phyloP scores from a whole-genome alignment of 2,329 filamentous ascomycete genomes.

The Harringtonia aguacate region DNA sequence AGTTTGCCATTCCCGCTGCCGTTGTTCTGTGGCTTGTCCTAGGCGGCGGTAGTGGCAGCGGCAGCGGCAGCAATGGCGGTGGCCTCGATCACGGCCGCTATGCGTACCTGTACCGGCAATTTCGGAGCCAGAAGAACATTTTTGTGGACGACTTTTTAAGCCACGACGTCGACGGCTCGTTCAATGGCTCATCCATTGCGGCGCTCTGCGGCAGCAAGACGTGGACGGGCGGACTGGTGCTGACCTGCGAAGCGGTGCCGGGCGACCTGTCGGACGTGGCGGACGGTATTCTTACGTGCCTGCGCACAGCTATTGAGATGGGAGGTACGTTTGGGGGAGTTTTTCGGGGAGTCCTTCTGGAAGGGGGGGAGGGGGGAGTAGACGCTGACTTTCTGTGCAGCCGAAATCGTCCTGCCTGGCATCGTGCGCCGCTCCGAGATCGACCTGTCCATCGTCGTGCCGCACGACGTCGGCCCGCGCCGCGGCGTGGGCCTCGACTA shows the following conservation, averaged over 20 bases:
- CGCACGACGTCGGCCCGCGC: constrained; percentile 16
- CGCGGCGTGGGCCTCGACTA: constrained; percentile 20
- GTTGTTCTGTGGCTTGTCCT: constrained; percentile 16
- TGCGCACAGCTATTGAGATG: constrained; percentile 34
- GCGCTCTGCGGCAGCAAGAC: constrained; percentile 23
- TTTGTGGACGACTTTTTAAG: constrained; percentile 23
- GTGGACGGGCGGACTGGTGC: constrained; percentile 29
- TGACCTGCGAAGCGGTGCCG: constrained; percentile 29
- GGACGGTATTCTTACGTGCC: constrained; percentile 32
- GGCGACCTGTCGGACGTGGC: constrained; percentile 33
- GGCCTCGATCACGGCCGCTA: constrained; percentile 12
- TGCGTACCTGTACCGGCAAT: constrained; percentile 15
- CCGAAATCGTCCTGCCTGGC: constrained; percentile 25
- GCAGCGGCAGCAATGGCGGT: too few species aligned
- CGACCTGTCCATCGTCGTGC: constrained; percentile 16
- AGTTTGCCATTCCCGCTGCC: constrained; percentile 14
- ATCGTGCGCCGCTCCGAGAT: constrained; percentile 21
- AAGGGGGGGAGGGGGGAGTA: not conserved
- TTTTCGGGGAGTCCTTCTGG: too few species aligned
- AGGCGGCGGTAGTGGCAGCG: too few species aligned
- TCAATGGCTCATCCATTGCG: constrained; percentile 20
- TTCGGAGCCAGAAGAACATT: constrained; percentile 20
- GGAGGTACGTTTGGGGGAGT: constrained; percentile 23
- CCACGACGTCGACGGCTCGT: constrained; percentile 20
- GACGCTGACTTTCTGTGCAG: constrained; percentile 11